These are phyloP conservation scores for Hordeum vulgare DNA, from an alignment of 176 grass and related monocot species.

Conservation along the genomic window DNA sequence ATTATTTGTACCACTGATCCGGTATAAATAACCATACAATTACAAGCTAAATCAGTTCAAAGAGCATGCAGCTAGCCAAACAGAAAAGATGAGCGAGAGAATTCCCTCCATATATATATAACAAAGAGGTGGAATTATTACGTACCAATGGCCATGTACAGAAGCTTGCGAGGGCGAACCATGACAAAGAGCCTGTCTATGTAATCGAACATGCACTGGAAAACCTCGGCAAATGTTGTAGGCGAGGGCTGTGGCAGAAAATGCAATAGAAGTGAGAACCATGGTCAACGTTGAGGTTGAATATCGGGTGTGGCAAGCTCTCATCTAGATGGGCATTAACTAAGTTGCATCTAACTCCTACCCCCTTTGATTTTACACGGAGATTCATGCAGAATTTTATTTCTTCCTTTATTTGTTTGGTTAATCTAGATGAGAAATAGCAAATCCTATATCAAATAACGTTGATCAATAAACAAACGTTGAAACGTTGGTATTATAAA, in stretches of 20 bases:
- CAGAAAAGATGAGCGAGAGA: neutral
- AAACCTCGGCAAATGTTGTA: constrained; percentile 84
- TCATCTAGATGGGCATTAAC: too few relatives aligned
- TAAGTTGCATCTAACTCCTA: too few relatives aligned
- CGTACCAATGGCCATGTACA: constrained; percentile 97
- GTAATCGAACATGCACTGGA: constrained; percentile 97
- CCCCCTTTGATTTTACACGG: too few relatives aligned
- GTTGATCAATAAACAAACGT: neutral
- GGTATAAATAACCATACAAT: neutral
- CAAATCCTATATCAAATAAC: too few relatives aligned
- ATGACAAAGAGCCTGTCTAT: constrained; percentile 89
- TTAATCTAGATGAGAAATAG: too few relatives aligned
- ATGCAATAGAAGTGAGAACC: constrained; percentile 4
- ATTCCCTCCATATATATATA: neutral
- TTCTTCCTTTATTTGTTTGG: too few relatives aligned
- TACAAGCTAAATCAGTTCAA: neutral
- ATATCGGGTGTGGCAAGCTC: neutral
- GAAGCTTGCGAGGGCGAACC: constrained; percentile 86
- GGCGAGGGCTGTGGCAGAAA: constrained; percentile 67
- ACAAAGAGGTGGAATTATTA: neutral
- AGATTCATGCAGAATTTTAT: too few relatives aligned
- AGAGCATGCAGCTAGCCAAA: neutral
- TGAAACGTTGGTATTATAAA: neutral
- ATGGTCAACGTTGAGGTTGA: neutral
- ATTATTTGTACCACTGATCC: neutral